A percentile compares a stretch with the other conserved stretches of the same genome.
Conservation (phyloP, 768 basidiomycete genomes). For the Agaricus sinodeliciosus region DNA sequence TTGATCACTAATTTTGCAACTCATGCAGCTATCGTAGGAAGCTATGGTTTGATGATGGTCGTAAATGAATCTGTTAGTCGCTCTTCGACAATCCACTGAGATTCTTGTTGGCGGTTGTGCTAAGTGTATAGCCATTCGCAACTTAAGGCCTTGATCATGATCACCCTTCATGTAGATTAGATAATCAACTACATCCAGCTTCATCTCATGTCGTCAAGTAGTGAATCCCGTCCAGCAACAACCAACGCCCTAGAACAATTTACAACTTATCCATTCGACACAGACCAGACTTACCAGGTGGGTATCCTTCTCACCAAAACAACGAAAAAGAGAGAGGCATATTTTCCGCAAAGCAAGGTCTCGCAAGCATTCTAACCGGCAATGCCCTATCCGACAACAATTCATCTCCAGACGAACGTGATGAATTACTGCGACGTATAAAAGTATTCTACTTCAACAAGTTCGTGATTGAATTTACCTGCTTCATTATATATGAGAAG, state of each 20-base stretch:
- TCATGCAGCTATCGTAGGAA: no score
- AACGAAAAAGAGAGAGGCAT: conserved; percentile 11
- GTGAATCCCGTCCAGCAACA: not conserved
- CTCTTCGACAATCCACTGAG: no score
- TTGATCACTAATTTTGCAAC: no score
- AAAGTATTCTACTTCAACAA: conserved; percentile 70
- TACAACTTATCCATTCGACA: conserved; percentile 41
- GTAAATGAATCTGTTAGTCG: no score
- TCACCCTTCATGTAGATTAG: not conserved
- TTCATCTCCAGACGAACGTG: conserved; percentile 30
- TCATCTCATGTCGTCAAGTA: not conserved
- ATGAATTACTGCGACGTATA: conserved; percentile 45
- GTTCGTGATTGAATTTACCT: conserved; percentile 26
- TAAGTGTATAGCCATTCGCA: no score
- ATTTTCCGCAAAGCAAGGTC: conserved; percentile 49
- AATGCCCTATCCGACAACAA: conserved; percentile 28
- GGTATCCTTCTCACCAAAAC: conserved; percentile 6
- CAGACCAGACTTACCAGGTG: conserved; percentile 59
- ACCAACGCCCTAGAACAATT: conserved; percentile 22
- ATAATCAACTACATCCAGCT: not conserved
- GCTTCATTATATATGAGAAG: not conserved
- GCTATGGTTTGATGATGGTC: no score
- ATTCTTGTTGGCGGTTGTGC: no score
- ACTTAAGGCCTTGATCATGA: no score
- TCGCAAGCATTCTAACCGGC: conserved; percentile 46